Evolutionary conservation across 495 filamentous ascomycete species (phyloP).

Genomic region (Bacidia rubella): DNA sequence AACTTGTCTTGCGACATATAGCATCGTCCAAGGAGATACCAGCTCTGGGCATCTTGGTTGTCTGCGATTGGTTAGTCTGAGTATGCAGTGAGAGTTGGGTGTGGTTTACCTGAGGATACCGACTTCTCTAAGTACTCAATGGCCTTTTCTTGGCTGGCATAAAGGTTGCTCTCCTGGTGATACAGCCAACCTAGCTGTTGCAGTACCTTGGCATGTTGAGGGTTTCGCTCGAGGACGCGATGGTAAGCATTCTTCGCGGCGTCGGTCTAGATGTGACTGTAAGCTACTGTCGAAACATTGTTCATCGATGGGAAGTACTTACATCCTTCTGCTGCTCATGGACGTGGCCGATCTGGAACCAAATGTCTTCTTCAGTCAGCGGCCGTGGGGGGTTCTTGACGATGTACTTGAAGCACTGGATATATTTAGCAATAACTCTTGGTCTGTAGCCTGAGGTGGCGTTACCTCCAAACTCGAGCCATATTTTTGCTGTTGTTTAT

Average conservation of each 20-base stretch:
- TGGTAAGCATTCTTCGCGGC: slow-evolving; percentile 82
- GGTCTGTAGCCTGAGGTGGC: slow-evolving; percentile 6
- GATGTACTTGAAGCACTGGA: slow-evolving; percentile 94
- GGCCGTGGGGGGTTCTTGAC: slow-evolving; percentile 85
- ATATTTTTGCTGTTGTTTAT: slow-evolving; percentile 97
- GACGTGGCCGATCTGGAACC: slow-evolving; percentile 99
- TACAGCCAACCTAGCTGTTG: slow-evolving; percentile 98
- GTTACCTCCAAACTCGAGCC: slow-evolving; percentile 75
- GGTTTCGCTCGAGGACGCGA: slow-evolving; percentile 86
- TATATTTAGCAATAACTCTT: not conserved
- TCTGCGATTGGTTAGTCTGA: slow-evolving; percentile 38
- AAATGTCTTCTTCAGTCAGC: slow-evolving; percentile 95
- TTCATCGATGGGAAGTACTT: too few relatives aligned
- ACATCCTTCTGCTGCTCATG: slow-evolving; percentile 99
- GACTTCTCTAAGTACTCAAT: slow-evolving; percentile 98
- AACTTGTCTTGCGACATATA: slow-evolving; percentile 99
- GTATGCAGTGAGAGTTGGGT: not conserved
- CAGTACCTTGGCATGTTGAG: slow-evolving; percentile 93
- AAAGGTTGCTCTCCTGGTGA: slow-evolving; percentile 85
- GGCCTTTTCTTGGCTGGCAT: slow-evolving; percentile 81
- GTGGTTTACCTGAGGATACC: slow-evolving; percentile 61
- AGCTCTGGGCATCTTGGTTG: slow-evolving; percentile 89
- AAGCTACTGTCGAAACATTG: too few relatives aligned
- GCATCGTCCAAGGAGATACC: slow-evolving; percentile 94
- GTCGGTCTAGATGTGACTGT: slow-evolving; percentile 55